Evolutionary conservation across 2,329 filamentous ascomycete species (phyloP), one percentile per base, ranked within the genome.

Genomic region (Aspergillus arachidicola): DNA sequence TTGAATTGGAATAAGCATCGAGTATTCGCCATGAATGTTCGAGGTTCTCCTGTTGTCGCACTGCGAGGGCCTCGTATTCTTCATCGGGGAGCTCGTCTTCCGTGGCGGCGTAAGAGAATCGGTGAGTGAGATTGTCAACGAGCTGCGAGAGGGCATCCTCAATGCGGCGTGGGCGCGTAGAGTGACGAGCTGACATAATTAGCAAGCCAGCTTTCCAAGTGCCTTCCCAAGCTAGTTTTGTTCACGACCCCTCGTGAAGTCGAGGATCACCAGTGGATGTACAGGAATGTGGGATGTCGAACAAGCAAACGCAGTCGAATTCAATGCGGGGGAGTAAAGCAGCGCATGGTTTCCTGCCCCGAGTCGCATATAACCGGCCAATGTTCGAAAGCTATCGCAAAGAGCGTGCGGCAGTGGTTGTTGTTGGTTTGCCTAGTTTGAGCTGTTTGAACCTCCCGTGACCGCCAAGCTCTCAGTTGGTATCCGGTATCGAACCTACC

Each of bases 71-170:
- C 51, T 77, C 74, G 43, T 78, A 75, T 19, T 69, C 68, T 34
- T 75, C 69, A 59, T 73, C 73, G 50, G 74, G 70, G 66, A 72
- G 72, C 48, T 76, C 71, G 61, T 73, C 70, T 51, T 67, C 68
- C 21, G 75, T 61, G 34, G 70, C 69, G 45, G 72, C 66, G 26
- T 72, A 68, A n/a, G 76, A 69, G 41, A 78, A 68, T 26, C 76
- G 72, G 30, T 78, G 79, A 48, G 77, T 71, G 46, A 81, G 70
- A 54, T 77, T 79, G 55, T 80, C 79, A 70, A 81, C 72, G 28
- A 81, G 73, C 67, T 80, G 79, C 60, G 76, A 77, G 63, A 81
- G 73, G 43, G 79, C 79, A 64, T 81, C 79, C 58, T 81, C 79
- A 64, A 80, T 75, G 64, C 79, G 79, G 64, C 78, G 78, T 56